Percentiles rank a stretch among this genome's conserved stretches.
Conservation (phyloP, 2,329 filamentous ascomycete genomes). For the Curvularia sp. region DNA sequence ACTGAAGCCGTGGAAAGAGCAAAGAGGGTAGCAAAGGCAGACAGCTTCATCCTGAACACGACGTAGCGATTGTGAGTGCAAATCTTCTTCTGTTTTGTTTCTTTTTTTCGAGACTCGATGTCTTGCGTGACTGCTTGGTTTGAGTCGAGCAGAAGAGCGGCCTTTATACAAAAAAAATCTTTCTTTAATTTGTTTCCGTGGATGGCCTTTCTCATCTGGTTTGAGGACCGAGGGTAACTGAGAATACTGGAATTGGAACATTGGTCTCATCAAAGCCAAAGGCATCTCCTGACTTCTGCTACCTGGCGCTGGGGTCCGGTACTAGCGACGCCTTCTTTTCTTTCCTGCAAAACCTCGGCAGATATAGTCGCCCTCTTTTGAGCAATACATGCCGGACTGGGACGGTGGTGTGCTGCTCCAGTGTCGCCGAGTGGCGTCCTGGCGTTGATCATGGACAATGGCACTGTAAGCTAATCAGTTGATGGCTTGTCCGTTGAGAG, state of each 20-base stretch:
- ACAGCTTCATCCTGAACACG: conserved; percentile 38
- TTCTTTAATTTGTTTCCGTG: background rate
- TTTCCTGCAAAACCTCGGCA: conserved; percentile 2
- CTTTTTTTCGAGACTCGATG: background rate
- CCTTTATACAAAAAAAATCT: conserved; percentile 18
- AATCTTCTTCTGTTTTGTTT: background rate
- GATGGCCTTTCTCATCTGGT: background rate
- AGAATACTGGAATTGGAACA: background rate
- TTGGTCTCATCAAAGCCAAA: background rate
- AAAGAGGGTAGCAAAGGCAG: conserved; percentile 17
- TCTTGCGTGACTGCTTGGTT: background rate
- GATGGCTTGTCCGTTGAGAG: background rate
- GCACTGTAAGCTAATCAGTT: conserved; percentile 1
- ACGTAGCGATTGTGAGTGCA: conserved; percentile 8
- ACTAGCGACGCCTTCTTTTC: conserved; percentile 13
- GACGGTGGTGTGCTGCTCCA: background rate
- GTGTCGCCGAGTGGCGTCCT: conserved; percentile 1
- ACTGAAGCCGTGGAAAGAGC: conserved; percentile 22
- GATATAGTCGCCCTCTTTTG: background rate
- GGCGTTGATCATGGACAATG: conserved; percentile 1
- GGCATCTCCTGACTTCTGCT: background rate
- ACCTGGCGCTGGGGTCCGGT: background rate
- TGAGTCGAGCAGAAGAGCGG: background rate
- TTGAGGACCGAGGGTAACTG: background rate
- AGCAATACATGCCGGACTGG: background rate